Evolutionary conservation across 2,329 filamentous ascomycete genomes (phyloP).

Genomic region (Aureobasidium sp.): DNA sequence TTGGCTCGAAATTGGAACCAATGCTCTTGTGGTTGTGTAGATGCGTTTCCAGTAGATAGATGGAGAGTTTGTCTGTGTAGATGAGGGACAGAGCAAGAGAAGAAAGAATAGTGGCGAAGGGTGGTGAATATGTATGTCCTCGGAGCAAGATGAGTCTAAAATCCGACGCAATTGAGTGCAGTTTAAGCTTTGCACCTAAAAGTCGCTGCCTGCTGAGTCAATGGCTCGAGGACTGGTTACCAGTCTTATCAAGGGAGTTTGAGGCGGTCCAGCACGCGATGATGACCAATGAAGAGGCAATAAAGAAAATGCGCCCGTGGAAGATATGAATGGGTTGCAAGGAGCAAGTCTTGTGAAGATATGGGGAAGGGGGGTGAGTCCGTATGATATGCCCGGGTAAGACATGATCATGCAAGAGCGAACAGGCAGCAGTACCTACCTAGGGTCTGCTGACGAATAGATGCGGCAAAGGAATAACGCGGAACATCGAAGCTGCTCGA

Average conservation of each 20-base stretch:
- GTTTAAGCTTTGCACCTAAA: conserved; percentile 12
- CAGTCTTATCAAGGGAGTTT: background rate
- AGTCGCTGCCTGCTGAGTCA: conserved; percentile 15
- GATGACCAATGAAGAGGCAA: background rate
- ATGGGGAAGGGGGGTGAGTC: conserved; percentile 9
- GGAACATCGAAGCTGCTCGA: conserved; percentile 14
- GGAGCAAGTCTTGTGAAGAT: conserved; percentile 10
- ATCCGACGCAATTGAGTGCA: conserved; percentile 11
- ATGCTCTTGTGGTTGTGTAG: background rate
- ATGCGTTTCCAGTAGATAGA: background rate
- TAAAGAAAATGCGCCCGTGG: background rate
- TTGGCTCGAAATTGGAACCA: background rate
- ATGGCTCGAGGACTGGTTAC: conserved; percentile 1
- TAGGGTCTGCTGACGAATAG: conserved; percentile 16
- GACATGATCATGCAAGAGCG: conserved; percentile 11
- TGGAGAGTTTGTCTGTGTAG: background rate
- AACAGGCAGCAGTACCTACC: conserved; percentile 14
- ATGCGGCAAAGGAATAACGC: conserved; percentile 15
- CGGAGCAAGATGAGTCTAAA: background rate
- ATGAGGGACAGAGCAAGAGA: background rate
- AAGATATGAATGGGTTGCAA: conserved; percentile 1
- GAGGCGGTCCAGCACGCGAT: background rate
- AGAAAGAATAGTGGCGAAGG: conserved; percentile 9
- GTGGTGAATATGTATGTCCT: conserved; percentile 1
- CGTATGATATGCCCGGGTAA: conserved; percentile 12